Evolutionary conservation across 2,329 filamentous ascomycete species (phyloP).

Genomic region (Nemania diffusa): DNA sequence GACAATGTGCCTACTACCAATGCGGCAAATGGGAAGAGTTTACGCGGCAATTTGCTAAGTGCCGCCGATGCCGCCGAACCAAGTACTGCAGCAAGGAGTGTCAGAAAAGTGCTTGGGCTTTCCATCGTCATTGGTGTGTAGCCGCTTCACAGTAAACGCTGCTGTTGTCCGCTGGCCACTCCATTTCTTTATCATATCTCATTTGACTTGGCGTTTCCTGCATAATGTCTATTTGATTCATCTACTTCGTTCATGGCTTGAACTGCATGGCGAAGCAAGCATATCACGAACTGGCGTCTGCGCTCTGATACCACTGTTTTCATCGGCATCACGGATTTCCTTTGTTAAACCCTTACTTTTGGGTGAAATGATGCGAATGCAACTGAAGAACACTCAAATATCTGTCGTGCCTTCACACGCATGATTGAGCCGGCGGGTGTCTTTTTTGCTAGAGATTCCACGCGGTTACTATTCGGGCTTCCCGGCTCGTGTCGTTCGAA

Average conservation of each 20-base stretch:
- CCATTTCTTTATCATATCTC: conserved; percentile 41
- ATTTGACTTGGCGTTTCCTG: conserved; percentile 48
- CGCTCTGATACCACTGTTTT: conserved; percentile 54
- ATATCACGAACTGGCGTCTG: conserved; percentile 53
- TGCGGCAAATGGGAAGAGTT: conserved; percentile 99
- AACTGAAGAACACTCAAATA: conserved; percentile 13
- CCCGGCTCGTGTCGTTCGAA: conserved; percentile 9
- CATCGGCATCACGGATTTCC: conserved; percentile 50
- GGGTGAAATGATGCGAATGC: conserved; percentile 23
- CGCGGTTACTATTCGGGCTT: conserved; percentile 1
- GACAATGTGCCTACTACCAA: conserved; percentile 97
- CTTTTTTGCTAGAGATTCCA: conserved; percentile 17
- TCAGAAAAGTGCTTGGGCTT: conserved; percentile 98
- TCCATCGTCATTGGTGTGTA: conserved; percentile 97
- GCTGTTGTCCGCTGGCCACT: conserved; percentile 25
- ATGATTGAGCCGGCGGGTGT: conserved; percentile 7
- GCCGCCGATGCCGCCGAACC: conserved; percentile 91
- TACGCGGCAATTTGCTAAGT: conserved; percentile 97
- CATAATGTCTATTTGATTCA: conserved; percentile 51
- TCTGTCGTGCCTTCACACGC: conserved; percentile 12
- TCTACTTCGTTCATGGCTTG: conserved; percentile 49
- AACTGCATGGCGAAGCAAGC: conserved; percentile 53
- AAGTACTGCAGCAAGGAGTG: conserved; percentile 99
- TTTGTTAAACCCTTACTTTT: conserved; percentile 41
- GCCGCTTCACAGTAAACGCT: conserved; percentile 70